These are phyloP conservation scores for Neoboletus subvelutipes DNA, from an alignment of 768 basidiomycete genomes.

Conservation along the genomic window DNA sequence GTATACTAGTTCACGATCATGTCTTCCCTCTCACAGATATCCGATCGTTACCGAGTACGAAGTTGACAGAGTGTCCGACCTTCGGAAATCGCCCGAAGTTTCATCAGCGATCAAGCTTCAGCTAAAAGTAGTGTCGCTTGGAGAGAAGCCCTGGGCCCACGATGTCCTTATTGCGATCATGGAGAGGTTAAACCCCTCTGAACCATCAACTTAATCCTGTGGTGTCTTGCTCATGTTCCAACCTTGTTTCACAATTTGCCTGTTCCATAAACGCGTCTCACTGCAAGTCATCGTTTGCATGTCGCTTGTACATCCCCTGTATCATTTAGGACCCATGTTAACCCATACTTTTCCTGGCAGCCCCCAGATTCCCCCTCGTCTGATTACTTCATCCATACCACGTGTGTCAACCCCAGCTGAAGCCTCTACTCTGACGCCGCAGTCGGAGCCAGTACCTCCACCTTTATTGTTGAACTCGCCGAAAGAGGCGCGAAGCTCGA, in stretches of 20 bases:
- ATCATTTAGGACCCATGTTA: conserved; percentile 15
- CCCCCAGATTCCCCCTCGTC: conserved; percentile 70
- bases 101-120: conserved; percentile 22
- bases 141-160: conserved; percentile 28
- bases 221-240: neutral
- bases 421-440: conserved; percentile 26
- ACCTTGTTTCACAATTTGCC: neutral
- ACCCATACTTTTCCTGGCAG: conserved; percentile 66
- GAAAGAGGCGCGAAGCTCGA: conserved; percentile 63
- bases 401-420: conserved; percentile 48
- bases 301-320: neutral
- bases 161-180: conserved; percentile 25
- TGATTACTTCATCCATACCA: conserved; percentile 64
- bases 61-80: conserved; percentile 20
- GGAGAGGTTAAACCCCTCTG: conserved; percentile 20
- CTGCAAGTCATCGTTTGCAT: neutral
- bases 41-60: conserved; percentile 12
- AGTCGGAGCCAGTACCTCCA: conserved; percentile 18
- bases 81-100: conserved; percentile 25
- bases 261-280: neutral
- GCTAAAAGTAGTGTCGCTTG: conserved; percentile 21
- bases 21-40: conserved; percentile 14
- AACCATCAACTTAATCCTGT: conserved; percentile 2
- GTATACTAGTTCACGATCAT: neutral
- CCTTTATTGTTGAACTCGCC: conserved; percentile 41